Percentiles rank a stretch among this genome's conserved stretches.
phyloP scores from a whole-genome alignment of 2,329 filamentous ascomycete species.

The Aspergillus arachidicola region DNA sequence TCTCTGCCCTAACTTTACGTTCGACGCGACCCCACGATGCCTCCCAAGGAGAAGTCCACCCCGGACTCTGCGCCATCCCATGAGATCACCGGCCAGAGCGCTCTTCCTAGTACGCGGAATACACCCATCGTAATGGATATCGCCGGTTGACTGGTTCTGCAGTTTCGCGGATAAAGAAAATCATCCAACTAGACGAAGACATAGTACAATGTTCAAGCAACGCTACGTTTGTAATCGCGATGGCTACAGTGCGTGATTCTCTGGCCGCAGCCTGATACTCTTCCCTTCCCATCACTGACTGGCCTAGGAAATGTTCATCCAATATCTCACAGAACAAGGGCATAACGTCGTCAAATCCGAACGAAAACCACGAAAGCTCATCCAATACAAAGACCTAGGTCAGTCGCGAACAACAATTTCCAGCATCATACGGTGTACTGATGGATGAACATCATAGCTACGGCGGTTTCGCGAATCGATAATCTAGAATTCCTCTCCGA shows the following conservation, averaged over 20 bases:
- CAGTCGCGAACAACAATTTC: slow-evolving; percentile 28
- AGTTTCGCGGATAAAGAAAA: slow-evolving; percentile 97
- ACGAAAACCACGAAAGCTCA: slow-evolving; percentile 85
- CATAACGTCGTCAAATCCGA: slow-evolving; percentile 89
- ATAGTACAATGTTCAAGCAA: slow-evolving; percentile 87
- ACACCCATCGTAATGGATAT: neutral
- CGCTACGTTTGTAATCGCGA: slow-evolving; percentile 88
- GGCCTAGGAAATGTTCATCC: slow-evolving; percentile 85
- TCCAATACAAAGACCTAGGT: slow-evolving; percentile 95
- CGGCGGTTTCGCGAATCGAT: slow-evolving; percentile 82
- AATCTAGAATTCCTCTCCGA: slow-evolving; percentile 95
- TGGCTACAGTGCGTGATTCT: slow-evolving; percentile 69
- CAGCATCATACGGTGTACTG: slow-evolving; percentile 11
- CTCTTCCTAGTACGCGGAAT: slow-evolving; percentile 72
- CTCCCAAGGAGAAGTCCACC: slow-evolving; percentile 73
- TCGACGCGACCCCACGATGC: slow-evolving; percentile 59
- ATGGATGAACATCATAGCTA: slow-evolving; percentile 56
- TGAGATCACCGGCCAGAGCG: slow-evolving; percentile 81
- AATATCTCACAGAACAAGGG: slow-evolving; percentile 82
- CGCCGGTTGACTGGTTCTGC: slow-evolving; percentile 8
- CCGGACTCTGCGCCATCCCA: slow-evolving; percentile 73
- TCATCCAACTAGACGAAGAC: slow-evolving; percentile 85
- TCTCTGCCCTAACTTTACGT: neutral
- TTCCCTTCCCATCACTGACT: slow-evolving; percentile 8
- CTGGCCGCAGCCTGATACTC: neutral